These are phyloP conservation scores for Colletotrichum godetiae DNA, from an alignment of 2,329 filamentous ascomycete species.

Conservation along the genomic window DNA sequence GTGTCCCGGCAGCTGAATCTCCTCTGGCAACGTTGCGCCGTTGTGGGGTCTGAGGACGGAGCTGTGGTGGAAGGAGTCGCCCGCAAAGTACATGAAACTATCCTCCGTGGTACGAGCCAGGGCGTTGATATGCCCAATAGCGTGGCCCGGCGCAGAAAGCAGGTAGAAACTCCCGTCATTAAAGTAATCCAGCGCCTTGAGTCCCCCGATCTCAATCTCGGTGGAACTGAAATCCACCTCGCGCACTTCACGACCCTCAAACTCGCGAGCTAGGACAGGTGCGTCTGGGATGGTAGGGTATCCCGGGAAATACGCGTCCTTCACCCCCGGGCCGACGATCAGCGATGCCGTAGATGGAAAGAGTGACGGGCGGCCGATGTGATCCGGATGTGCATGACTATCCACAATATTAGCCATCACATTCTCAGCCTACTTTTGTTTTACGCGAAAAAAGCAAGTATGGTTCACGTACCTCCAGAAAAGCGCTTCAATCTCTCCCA, in stretches of 20 bases:
- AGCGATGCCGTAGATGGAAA: slow-evolving; percentile 39
- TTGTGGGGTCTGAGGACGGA: neutral
- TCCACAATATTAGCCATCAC: neutral
- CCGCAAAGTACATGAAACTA: slow-evolving; percentile 17
- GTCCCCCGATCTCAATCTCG: neutral
- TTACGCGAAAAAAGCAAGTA: neutral
- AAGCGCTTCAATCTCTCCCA: slow-evolving; percentile 36
- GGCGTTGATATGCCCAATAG: slow-evolving; percentile 13
- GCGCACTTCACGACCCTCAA: slow-evolving; percentile 11
- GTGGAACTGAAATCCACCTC: slow-evolving; percentile 8
- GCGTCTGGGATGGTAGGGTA: slow-evolving; percentile 28
- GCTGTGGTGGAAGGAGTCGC: slow-evolving; percentile 13
- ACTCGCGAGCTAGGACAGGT: slow-evolving; percentile 30
- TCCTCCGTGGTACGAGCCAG: slow-evolving; percentile 8
- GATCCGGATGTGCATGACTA: slow-evolving; percentile 42
- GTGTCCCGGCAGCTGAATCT: neutral
- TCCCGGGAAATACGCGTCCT: slow-evolving; percentile 32
- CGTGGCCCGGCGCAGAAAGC: slow-evolving; percentile 25
- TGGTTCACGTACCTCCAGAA: slow-evolving; percentile 37
- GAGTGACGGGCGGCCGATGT: slow-evolving; percentile 40
- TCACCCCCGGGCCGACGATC: slow-evolving; percentile 40
- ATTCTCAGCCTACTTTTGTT: neutral
- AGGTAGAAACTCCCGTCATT: slow-evolving; percentile 26
- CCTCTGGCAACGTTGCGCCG: neutral
- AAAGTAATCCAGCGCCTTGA: slow-evolving; percentile 20